Evolutionary conservation across 805 yeast genomes (phyloP), one percentile per base, ranked within the genome.

Genomic region (Wickerhamomyces hampshirensis): DNA sequence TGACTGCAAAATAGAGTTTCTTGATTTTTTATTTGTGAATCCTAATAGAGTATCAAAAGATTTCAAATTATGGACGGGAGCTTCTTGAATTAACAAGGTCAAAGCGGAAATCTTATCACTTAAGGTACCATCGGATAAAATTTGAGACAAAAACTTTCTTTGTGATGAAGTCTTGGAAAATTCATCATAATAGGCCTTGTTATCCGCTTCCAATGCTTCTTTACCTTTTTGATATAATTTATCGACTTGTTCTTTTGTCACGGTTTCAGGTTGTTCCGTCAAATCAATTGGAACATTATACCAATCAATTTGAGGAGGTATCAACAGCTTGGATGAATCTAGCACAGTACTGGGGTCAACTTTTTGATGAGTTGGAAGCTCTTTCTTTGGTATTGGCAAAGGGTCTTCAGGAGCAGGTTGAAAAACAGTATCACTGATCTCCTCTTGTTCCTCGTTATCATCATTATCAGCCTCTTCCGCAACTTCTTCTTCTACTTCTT

Each of bases 91-190:
- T 56, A 93, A 68, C 56, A 93, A 75, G 1, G 98, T 91, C 55
- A 93, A 71, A 0, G 98, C 96, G 32, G 96, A 85, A 37, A 93
- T 84, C 64, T 93, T 88, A 80, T 93, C 98, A 51, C 79, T 82
- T 50, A 91, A 70, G 0, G 98, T 93, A 84, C 98, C 98, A 47
- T 78, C 82, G 5, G 88, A 71, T 52, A 93, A 73, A 48, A 93
- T 82, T 61, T 91, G 94, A 1, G 91, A 74, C 69, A 87, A 76
- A 59, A 91, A 91, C 69, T 85, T 82, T 56, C 77, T 80, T 65
- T 84, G 96, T 5, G 94, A 84, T 27, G 82, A 77, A 38, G 80
- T 74, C 46, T 78, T 78, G 37, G 84, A 75, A 56, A 81, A 81
- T 56, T 82, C 94, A 42, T 78, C 80, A 43, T 75, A 71, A 57